Evolutionary conservation across 441 rosid species (phyloP).

Genomic region (Adansonia madagascariensis): DNA sequence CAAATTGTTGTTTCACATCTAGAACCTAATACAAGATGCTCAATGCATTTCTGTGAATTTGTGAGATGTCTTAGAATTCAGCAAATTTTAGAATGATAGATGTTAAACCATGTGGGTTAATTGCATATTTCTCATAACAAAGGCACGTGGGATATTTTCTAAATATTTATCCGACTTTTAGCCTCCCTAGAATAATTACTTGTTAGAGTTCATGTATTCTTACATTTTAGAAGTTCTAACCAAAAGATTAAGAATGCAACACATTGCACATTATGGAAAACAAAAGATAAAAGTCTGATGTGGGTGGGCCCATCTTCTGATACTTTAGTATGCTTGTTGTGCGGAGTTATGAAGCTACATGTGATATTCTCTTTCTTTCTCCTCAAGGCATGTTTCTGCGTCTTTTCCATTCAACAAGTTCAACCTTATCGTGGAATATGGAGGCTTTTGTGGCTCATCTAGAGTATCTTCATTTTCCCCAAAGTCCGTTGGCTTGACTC

Average conservation of each 20-base stretch:
- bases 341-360: slow-evolving; percentile 9
- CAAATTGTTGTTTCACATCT: background rate
- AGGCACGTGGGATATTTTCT: background rate
- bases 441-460: slow-evolving; percentile 51
- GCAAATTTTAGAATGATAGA: slow-evolving; percentile 5
- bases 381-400: slow-evolving; percentile 51
- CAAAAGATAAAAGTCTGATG: slow-evolving; percentile 1
- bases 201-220: background rate
- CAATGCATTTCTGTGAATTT: background rate
- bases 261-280: slow-evolving; percentile 8
- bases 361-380: slow-evolving; percentile 33
- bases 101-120: slow-evolving; percentile 15
- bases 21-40: slow-evolving; percentile 5
- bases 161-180: background rate
- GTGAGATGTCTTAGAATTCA: background rate
- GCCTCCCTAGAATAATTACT: slow-evolving; percentile 2
- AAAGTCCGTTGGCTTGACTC: slow-evolving; percentile 39
- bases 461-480: slow-evolving; percentile 39
- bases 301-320: background rate
- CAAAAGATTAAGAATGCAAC: slow-evolving; percentile 3
- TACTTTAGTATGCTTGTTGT: slow-evolving; percentile 12
- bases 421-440: slow-evolving; percentile 58
- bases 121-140: slow-evolving; percentile 13
- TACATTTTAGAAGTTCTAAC: slow-evolving; percentile 3
- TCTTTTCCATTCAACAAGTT: slow-evolving; percentile 54